phyloP scores from a whole-genome alignment of 192 early-diverging fungal species.

The Backusella macrospora region DNA sequence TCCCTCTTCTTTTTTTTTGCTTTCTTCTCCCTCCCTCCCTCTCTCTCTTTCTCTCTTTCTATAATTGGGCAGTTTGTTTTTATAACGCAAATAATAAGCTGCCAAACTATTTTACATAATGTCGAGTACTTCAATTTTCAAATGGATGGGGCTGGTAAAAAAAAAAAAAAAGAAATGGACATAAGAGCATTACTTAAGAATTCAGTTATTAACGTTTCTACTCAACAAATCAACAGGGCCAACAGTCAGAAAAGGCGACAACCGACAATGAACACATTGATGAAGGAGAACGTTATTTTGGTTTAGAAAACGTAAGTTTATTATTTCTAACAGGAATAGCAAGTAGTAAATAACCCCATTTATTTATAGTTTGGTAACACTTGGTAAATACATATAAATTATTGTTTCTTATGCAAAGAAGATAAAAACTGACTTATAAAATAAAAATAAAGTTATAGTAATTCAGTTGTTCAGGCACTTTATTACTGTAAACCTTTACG shows the following conservation, averaged over 20 bases:
- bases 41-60: too few relatives aligned
- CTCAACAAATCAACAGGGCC: slow-evolving; percentile 37
- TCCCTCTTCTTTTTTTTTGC: too few relatives aligned
- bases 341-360: neutral
- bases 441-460: slow-evolving; percentile 73
- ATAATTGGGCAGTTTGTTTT: too few relatives aligned
- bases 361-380: slow-evolving; percentile 80
- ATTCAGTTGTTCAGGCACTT: slow-evolving; percentile 94
- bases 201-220: slow-evolving; percentile 9
- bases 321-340: neutral
- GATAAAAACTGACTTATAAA: neutral
- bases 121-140: slow-evolving; percentile 52
- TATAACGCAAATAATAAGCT: too few relatives aligned
- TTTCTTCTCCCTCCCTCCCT: too few relatives aligned
- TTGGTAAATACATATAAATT: slow-evolving; percentile 55
- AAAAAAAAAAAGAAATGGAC: neutral
- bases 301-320: slow-evolving; percentile 83
- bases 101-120: slow-evolving; percentile 1
- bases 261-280: slow-evolving; percentile 52
- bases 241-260: slow-evolving; percentile 42
- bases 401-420: neutral
- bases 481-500: slow-evolving; percentile 96
- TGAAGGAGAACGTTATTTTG: slow-evolving; percentile 80
- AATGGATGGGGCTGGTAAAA: slow-evolving; percentile 59
- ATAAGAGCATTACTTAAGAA: neutral